Percentiles rank a stretch among this genome's conserved stretches.
These are phyloP conservation scores for Radiomyces spectabilis DNA, from an alignment of 192 early-diverging fungal species.

Conservation along the genomic window DNA sequence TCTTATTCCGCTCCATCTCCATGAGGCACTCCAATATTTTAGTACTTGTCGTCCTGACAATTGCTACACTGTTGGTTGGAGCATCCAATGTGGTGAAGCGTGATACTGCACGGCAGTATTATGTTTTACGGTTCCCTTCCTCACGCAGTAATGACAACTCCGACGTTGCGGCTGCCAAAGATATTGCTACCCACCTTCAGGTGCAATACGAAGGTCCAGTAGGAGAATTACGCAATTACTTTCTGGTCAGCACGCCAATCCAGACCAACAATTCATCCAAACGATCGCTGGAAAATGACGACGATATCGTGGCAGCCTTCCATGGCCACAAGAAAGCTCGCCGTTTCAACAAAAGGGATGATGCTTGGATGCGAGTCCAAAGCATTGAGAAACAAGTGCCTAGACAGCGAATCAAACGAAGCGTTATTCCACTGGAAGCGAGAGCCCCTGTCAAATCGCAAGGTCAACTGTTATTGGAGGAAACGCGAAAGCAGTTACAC, in stretches of 20 bases:
- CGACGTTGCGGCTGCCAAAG: slow-evolving; percentile 17
- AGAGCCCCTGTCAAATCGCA: slow-evolving; percentile 1
- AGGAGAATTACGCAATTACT: slow-evolving; percentile 59
- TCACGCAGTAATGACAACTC: not conserved
- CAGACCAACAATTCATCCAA: slow-evolving; percentile 1
- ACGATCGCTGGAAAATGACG: not conserved
- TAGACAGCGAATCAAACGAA: slow-evolving; percentile 5
- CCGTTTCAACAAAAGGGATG: not conserved
- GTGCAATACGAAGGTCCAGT: slow-evolving; percentile 50
- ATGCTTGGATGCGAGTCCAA: slow-evolving; percentile 7
- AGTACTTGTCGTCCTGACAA: too few species aligned
- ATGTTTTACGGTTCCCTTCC: slow-evolving; percentile 35
- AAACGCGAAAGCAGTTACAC: slow-evolving; percentile 9
- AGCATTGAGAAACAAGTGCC: slow-evolving; percentile 14
- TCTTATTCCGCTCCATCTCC: too few species aligned
- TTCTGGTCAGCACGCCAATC: slow-evolving; percentile 54
- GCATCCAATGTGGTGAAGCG: not conserved
- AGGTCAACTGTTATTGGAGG: not conserved
- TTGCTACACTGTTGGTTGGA: too few species aligned
- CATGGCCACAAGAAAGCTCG: not conserved
- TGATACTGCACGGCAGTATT: slow-evolving; percentile 27
- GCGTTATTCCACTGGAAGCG: not conserved
- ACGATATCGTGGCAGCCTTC: slow-evolving; percentile 1
- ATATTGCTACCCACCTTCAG: slow-evolving; percentile 30
- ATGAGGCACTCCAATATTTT: too few species aligned